Evolutionary conservation across 2,329 filamentous ascomycete species (phyloP), one percentile per base, ranked within the genome.

Genomic region (Cercospora janseana): DNA sequence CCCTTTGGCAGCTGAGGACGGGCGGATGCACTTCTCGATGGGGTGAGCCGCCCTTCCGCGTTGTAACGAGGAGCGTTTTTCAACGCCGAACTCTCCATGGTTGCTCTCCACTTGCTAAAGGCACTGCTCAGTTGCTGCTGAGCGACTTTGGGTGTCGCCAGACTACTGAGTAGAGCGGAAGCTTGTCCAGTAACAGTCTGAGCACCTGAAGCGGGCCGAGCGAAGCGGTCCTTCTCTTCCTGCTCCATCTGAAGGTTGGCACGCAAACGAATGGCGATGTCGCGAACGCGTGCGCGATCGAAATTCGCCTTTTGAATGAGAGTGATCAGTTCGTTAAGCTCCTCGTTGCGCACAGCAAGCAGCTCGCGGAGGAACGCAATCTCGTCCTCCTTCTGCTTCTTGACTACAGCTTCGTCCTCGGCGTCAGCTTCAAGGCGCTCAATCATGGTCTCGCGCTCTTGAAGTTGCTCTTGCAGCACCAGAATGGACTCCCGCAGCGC

Each of bases 161-260:
- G 82, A 58, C 81, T 83, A 38, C 91, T 83, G 24, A 88, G 81
- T 38, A 86, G 85, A 1, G 88, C 86, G 32, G 95, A 80, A 31
- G 87, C 67, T 52, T 76, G 71, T 54, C 82, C 86, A 7, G 59
- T 51, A 10, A 63, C 13, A 37, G 29, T 37, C 26, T 49, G 10
- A 80, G 50, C 23, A 35, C 42, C 27, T 12, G 51, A 46, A 5
- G 45, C 37, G 8, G 51, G n/a, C 29, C 54, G 45, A 32, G 58
- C 84, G 46, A 88, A 85, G 52, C 93, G 81, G 69, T 97, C 92
- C 44, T 89, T 88, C 71, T 96, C 91, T 67, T 95, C 89, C 66
- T 94, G 88, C 69, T 98, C 92, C 93, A 98, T 98, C 67, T 97
- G 89, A 27, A 98, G 77, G 64, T 95, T 96, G 10, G 93, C 88